Evolutionary conservation across 352 stramenopile species (phyloP).

Genomic region (Phytophthora podocarpi): DNA sequence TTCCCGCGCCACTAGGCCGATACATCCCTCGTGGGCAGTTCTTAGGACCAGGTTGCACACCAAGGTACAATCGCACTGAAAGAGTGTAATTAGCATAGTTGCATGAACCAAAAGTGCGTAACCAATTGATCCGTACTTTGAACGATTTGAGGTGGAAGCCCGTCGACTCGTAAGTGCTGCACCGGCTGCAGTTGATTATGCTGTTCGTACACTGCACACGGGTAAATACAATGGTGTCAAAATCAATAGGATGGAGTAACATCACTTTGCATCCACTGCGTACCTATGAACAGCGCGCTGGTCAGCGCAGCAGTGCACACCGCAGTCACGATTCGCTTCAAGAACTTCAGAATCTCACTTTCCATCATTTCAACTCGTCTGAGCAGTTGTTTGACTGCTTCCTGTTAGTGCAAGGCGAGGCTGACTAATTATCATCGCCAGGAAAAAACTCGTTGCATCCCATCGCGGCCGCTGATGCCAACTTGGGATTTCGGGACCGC

Average conservation of each 20-base stretch:
- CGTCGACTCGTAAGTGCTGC: constrained; percentile 15
- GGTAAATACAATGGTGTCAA: too few relatives aligned
- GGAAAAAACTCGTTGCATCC: too few relatives aligned
- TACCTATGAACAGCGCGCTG: constrained; percentile 18
- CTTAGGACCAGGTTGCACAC: constrained; percentile 51
- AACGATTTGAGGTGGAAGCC: constrained; percentile 5
- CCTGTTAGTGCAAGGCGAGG: too few relatives aligned
- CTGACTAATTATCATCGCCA: too few relatives aligned
- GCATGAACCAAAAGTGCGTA: too few relatives aligned
- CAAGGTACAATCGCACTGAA: constrained; percentile 57
- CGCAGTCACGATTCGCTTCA: not conserved
- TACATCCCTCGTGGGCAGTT: constrained; percentile 75
- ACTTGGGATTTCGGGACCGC: too few relatives aligned
- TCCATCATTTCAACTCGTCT: too few relatives aligned
- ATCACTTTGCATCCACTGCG: not conserved
- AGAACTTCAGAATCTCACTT: not conserved
- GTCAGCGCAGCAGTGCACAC: constrained; percentile 2
- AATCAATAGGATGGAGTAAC: too few relatives aligned
- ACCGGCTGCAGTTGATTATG: not conserved
- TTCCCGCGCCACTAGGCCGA: constrained; percentile 45
- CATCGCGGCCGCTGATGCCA: too few relatives aligned
- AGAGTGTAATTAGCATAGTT: not conserved
- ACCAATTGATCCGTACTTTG: constrained; percentile 14
- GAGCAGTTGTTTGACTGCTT: too few relatives aligned
- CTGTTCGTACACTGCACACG: constrained; percentile 4